phyloP scores from a whole-genome alignment of 208 protist genomes.

The Acanthamoeba divionensis region DNA sequence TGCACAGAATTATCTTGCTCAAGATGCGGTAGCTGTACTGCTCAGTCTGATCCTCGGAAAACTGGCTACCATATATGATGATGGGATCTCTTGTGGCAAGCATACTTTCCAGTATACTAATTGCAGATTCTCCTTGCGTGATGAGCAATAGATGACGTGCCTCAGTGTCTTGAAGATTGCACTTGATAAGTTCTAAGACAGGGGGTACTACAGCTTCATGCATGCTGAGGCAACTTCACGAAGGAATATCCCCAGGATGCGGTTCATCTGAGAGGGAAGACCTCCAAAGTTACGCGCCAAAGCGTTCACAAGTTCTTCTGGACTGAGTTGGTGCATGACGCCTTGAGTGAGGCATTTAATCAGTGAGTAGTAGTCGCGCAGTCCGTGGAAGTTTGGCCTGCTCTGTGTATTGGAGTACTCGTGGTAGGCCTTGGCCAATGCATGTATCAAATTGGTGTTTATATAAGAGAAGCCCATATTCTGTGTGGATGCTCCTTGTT shows the following conservation, averaged over 20 bases:
- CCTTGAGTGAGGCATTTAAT: background rate
- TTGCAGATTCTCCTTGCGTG: background rate
- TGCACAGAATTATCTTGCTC: constrained; percentile 56
- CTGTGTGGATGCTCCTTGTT: background rate
- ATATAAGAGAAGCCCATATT: too few relatives aligned
- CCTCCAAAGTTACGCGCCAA: constrained; percentile 58
- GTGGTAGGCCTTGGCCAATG: constrained; percentile 56
- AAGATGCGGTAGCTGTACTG: constrained; percentile 52
- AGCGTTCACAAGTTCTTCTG: background rate
- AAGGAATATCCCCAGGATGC: too few relatives aligned
- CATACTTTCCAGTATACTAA: background rate
- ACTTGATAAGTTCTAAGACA: background rate
- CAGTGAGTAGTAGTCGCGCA: constrained; percentile 74
- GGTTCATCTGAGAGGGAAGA: background rate
- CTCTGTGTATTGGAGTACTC: constrained; percentile 65
- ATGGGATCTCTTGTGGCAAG: background rate
- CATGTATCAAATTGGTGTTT: too few relatives aligned
- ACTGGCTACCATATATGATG: constrained; percentile 43
- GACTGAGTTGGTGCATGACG: background rate
- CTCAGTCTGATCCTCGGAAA: constrained; percentile 6
- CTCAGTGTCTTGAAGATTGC: background rate
- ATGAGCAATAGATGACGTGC: background rate
- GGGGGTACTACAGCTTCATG: too few relatives aligned
- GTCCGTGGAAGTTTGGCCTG: constrained; percentile 64
- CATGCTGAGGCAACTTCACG: too few relatives aligned